These are phyloP conservation scores for Ustilago curta DNA, from an alignment of 1,284 basidiomycete species.

Conservation along the genomic window DNA sequence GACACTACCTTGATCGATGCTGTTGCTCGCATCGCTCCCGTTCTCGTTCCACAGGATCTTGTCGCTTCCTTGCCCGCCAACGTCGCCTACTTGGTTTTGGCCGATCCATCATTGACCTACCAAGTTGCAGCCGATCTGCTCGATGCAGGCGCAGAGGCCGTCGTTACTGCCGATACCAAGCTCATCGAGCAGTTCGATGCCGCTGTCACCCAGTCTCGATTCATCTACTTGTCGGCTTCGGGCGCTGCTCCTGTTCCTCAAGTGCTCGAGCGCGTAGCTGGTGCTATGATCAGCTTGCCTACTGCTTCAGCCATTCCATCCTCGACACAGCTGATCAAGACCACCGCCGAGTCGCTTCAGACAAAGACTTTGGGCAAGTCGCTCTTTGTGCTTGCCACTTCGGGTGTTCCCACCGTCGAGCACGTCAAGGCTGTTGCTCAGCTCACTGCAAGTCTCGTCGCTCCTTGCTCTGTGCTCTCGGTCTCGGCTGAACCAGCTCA, in stretches of 20 bases:
- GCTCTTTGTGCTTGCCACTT: slow-evolving; percentile 55
- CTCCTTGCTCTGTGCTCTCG: slow-evolving; percentile 53
- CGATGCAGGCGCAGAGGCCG: slow-evolving; percentile 60
- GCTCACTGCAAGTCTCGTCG: slow-evolving; percentile 54
- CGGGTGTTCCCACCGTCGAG: slow-evolving; percentile 33
- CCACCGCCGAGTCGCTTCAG: slow-evolving; percentile 46
- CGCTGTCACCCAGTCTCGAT: slow-evolving; percentile 43
- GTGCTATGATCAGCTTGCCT: slow-evolving; percentile 52
- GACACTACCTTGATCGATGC: slow-evolving; percentile 33
- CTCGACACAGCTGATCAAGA: slow-evolving; percentile 42
- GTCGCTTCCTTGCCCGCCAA: slow-evolving; percentile 24
- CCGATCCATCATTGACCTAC: slow-evolving; percentile 39
- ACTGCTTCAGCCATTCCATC: slow-evolving; percentile 38
- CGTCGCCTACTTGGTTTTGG: slow-evolving; percentile 50
- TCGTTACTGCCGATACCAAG: slow-evolving; percentile 49
- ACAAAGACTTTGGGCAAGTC: slow-evolving; percentile 59
- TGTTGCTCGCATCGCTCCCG: slow-evolving; percentile 46
- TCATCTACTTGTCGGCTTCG: slow-evolving; percentile 54
- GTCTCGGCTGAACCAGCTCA: slow-evolving; percentile 25
- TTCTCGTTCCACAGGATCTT: slow-evolving; percentile 49
- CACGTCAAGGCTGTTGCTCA: slow-evolving; percentile 45
- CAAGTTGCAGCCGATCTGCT: slow-evolving; percentile 57
- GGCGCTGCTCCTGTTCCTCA: slow-evolving; percentile 43
- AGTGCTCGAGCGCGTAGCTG: slow-evolving; percentile 50
- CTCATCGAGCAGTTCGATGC: slow-evolving; percentile 49